Conservation (phyloP, 164 flowering plant genomes). For the grape (Vitis vinifera) region DNA sequence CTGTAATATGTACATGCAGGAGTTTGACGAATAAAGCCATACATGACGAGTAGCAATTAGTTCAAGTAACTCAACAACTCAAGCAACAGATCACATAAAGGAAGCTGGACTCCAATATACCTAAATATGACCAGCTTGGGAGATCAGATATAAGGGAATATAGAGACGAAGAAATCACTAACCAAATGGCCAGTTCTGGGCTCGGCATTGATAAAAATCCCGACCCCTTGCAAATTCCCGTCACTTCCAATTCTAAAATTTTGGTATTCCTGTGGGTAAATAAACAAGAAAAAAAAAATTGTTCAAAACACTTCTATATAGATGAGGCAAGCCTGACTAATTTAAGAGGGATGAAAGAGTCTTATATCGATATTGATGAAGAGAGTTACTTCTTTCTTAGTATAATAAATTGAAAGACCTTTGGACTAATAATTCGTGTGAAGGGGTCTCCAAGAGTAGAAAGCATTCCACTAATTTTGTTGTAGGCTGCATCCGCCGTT, state of each 20-base stretch:
- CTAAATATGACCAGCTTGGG: too few relatives aligned
- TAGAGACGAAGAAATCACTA: conserved; percentile 15
- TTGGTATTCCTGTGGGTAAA: conserved; percentile 73
- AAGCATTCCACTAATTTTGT: conserved; percentile 86
- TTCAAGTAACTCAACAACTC: too few relatives aligned
- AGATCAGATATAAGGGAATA: too few relatives aligned
- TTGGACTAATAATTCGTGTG: conserved; percentile 93
- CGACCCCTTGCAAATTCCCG: conserved; percentile 95
- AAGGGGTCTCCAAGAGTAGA: conserved; percentile 94
- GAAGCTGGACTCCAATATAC: too few relatives aligned
- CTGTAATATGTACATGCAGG: too few relatives aligned
- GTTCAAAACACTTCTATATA: too few relatives aligned
- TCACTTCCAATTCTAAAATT: conserved; percentile 92
- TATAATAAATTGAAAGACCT: conserved; percentile 45
- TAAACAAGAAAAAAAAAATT: too few relatives aligned
- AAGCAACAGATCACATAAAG: too few relatives aligned
- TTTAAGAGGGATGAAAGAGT: neutral
- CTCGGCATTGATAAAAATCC: conserved; percentile 73
- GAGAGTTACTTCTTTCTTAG: too few relatives aligned
- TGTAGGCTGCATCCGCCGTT: conserved; percentile 95
- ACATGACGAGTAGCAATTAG: too few relatives aligned
- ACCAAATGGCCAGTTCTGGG: conserved; percentile 92
- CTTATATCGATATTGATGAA: too few relatives aligned
- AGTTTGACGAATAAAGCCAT: too few relatives aligned
- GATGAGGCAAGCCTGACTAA: neutral